These are phyloP conservation scores for Neofusicoccum umdonicola DNA, from an alignment of 2,329 filamentous ascomycete species.

Conservation along the genomic window DNA sequence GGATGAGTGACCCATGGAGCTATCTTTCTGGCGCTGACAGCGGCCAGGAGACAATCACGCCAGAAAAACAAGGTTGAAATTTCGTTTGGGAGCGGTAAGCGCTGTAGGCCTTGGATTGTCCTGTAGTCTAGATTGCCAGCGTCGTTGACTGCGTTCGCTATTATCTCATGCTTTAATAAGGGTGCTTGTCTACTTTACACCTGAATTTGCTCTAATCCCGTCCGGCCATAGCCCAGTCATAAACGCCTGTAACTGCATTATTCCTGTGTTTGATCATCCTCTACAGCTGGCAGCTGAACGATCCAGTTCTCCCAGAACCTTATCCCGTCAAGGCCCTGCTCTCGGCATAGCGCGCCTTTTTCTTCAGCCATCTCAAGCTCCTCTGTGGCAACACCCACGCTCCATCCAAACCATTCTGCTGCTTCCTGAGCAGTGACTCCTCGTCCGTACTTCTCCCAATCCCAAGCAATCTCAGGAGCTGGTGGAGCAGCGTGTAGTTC, in stretches of 20 bases:
- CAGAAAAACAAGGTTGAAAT: neutral
- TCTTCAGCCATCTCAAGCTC: conserved; percentile 98
- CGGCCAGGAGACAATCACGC: neutral
- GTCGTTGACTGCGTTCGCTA: neutral
- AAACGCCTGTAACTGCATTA: neutral
- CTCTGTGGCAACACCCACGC: conserved; percentile 90
- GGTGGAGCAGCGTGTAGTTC: conserved; percentile 68
- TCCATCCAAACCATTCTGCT: conserved; percentile 92
- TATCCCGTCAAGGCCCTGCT: conserved; percentile 86
- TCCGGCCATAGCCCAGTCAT: neutral
- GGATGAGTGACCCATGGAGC: neutral
- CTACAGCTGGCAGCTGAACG: conserved; percentile 14
- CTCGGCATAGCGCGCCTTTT: conserved; percentile 78
- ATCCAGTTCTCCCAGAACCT: conserved; percentile 85
- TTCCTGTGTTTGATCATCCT: neutral
- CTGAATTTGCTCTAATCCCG: neutral
- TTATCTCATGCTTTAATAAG: neutral
- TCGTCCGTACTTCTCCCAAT: conserved; percentile 73
- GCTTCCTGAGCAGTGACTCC: conserved; percentile 88
- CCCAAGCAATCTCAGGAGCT: conserved; percentile 66
- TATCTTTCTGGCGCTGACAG: neutral
- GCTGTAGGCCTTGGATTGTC: neutral
- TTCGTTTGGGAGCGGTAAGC: too few species aligned
- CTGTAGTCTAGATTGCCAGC: neutral
- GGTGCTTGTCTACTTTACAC: neutral